Evolutionary conservation across 352 stramenopile species (phyloP), one percentile per base, ranked within the genome.

Genomic region (Aphanomyces invadans): DNA sequence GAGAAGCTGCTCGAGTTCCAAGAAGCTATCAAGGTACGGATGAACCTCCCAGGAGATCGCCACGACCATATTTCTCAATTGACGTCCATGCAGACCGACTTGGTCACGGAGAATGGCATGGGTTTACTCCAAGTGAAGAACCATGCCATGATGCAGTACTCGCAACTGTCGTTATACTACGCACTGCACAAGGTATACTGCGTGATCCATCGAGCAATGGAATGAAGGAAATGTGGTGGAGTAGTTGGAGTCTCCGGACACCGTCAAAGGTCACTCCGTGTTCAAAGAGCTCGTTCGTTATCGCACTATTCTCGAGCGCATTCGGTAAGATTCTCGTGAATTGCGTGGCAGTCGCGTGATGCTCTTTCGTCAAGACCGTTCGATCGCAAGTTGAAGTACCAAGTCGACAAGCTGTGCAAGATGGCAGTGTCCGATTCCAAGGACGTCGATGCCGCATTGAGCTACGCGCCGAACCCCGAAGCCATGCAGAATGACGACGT

Each of bases 401-500:
- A 94, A 69, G 82, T 94, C n/a, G 86, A 94, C 74, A 94, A 94
- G 69, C 86, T 94, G 80, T 81, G 92, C 64, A 91, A 92, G 75
- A 83, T 92, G 45, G 83, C 83, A n/a, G 61, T 91, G 9, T 88
- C 81, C 21, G 81, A 79, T 19, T 78, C 79, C 67, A 80, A 88
- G 63, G 78, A 82, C 33, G 55, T 91, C 51, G 83, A 92, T 63
- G 83, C 88, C 60, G 87, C 83, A 59, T 71, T 94, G 45, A 86
- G 74, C 69, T 94, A 90, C 67, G 83, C 80, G 10, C 86, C 86
- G 23, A 91, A 94, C 55, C 83, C 83, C 10, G 83, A 89, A 45
- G 74, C 88, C 32, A 68, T 94, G 29, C 74, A 77, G 39, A 76
- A 71, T 0, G 70, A 90, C 31, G 77, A 90, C 64, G 54, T 68